phyloP scores from a whole-genome alignment of 352 stramenopile species.

The Globisporangium polare region DNA sequence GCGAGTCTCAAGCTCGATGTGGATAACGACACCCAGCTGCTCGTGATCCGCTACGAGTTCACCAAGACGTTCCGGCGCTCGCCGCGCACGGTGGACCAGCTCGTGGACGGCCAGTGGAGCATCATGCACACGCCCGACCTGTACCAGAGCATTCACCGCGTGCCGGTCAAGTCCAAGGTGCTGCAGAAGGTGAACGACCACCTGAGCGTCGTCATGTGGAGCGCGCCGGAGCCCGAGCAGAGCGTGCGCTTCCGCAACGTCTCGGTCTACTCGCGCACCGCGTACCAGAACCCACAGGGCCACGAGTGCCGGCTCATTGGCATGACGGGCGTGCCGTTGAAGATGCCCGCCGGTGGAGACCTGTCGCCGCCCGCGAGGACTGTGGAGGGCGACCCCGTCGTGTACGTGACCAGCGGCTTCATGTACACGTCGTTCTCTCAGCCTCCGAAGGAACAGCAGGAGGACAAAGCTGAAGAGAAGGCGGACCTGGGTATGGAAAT shows the following conservation, averaged over 20 bases:
- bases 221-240: constrained; percentile 1
- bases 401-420: constrained; percentile 8
- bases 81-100: neutral
- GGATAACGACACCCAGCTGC: constrained; percentile 1
- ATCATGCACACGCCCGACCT: constrained; percentile 1
- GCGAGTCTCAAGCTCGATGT: constrained; percentile 4
- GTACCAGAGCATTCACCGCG: constrained; percentile 5
- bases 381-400: neutral
- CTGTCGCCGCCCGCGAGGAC: neutral
- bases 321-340: neutral
- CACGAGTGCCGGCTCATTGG: neutral
- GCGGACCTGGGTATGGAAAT: neutral
- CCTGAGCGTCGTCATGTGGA: constrained; percentile 10
- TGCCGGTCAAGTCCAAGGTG: constrained; percentile 7
- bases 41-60: constrained; percentile 8
- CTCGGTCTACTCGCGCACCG: neutral
- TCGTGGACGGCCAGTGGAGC: constrained; percentile 4
- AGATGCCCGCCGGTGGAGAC: neutral
- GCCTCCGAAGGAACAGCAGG: neutral
- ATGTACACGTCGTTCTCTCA: neutral
- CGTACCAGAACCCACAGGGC: constrained; percentile 1
- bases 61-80: constrained; percentile 5
- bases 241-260: constrained; percentile 5
- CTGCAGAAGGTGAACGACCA: constrained; percentile 5
- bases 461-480: neutral